A percentile compares a stretch with the other conserved stretches of the same genome.
Conservation (phyloP, 2,329 filamentous ascomycete genomes). For the Ophiosphaerella herpotricha region DNA sequence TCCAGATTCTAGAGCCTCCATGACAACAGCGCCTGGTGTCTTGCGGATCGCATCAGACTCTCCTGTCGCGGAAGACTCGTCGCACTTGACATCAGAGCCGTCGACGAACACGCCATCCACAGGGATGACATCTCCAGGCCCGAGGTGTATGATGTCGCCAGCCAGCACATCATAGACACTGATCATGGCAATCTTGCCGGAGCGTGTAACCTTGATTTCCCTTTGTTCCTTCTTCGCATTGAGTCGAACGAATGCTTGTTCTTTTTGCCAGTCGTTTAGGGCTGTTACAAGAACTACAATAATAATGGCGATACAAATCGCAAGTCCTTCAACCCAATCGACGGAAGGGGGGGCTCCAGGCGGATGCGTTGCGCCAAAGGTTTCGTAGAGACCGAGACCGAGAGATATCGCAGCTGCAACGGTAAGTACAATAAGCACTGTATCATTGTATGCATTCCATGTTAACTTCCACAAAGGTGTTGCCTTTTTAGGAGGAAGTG, state of each 20-base stretch:
- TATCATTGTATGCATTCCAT: conserved; percentile 75
- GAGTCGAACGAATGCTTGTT: conserved; percentile 40
- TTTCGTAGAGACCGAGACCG: conserved; percentile 71
- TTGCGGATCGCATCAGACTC: conserved; percentile 75
- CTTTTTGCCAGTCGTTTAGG: conserved; percentile 46
- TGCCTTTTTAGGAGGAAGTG: conserved; percentile 66
- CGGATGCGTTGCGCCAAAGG: conserved; percentile 55
- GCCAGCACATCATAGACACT: conserved; percentile 63
- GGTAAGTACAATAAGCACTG: conserved; percentile 71
- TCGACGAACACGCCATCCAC: conserved; percentile 72
- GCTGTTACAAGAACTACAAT: conserved; percentile 46
- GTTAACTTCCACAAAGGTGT: conserved; percentile 64
- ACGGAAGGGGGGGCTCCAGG: conserved; percentile 50
- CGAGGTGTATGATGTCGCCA: conserved; percentile 70
- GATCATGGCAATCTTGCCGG: conserved; percentile 67
- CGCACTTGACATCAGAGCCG: conserved; percentile 68
- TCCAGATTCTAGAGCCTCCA: conserved; percentile 59
- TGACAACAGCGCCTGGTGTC: conserved; percentile 63
- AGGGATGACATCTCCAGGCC: conserved; percentile 70
- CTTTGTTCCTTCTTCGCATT: conserved; percentile 45
- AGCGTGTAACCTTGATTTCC: conserved; percentile 58
- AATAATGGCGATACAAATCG: conserved; percentile 45
- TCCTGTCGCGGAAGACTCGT: conserved; percentile 74
- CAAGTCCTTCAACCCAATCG: conserved; percentile 45
- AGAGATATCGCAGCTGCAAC: conserved; percentile 71